Base-by-base conservation (phyloP, 2,329 filamentous ascomycete species). In the Verticillium tricorpus region DNA sequence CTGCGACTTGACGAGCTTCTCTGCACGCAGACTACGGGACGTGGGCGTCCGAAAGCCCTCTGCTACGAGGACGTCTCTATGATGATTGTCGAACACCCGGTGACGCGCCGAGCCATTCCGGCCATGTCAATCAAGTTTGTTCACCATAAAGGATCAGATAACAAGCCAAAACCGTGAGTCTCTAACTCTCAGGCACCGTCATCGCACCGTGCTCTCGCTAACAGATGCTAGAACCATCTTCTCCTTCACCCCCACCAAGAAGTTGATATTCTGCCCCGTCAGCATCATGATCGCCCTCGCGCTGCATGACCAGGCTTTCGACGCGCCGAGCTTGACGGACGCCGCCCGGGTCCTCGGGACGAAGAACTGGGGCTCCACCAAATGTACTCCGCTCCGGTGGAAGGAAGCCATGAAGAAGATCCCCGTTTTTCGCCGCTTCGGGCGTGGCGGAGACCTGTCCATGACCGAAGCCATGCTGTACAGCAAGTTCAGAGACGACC, bases 71-170 rank as follows among this genome's bases (percentile, higher is more conserved):
- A 74, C 25, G 71, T 74, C 25, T 50, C 60, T 7, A 61, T 74
- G n/a, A 72, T 72, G 34, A 65, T 74, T 28, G 54, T 72, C 2
- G 61, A 60, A n/a, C 59, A 74, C 61, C 68, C 63, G 1, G 59
- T 63, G 2, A 72, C 67, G 3, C 61, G 66, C 50, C 22, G 55
- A 32, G 64, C 59, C 19, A 60, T 71, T 1, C 60, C 65, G 15
- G 65, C 66, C 1, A 74, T 74, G 57, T 66, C 69, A 4, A 65
- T 74, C 17, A 73, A 70, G 62, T 72, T 73, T 28, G 68, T 71
- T 25, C 39, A 73, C 57, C 58, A 74, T 34, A 75, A 74, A 56
- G 67, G 69, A 17, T 64, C 64, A 32, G 56, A 74, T 14, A 69
- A 69, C 2, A 71, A 70, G 59, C 71, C 65, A 6, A 73, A 69